Evolutionary conservation across 495 filamentous ascomycete genomes (phyloP).

Genomic region (Beverwykella pulmonaria): DNA sequence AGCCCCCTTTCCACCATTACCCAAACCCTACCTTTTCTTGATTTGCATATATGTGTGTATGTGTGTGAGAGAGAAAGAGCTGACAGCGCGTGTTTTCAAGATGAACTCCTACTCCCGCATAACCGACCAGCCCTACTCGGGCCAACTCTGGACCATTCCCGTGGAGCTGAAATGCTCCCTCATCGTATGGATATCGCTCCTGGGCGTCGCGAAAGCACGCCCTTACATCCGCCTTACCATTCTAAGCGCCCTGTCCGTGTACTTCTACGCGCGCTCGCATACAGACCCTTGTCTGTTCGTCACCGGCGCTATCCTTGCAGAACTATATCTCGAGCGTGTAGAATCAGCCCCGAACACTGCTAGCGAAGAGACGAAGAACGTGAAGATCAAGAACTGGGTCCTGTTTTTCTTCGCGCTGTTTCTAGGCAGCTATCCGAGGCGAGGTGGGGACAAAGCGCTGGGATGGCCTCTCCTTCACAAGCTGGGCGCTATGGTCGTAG

Average conservation of each 20-base stretch:
- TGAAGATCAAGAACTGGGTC: neutral
- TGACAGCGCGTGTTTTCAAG: neutral
- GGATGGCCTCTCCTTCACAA: neutral
- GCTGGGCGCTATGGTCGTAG: neutral
- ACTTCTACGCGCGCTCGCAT: neutral
- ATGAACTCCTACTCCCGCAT: neutral
- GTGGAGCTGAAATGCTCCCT: constrained; percentile 9
- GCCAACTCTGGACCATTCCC: constrained; percentile 8
- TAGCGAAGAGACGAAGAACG: neutral
- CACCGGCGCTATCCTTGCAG: neutral
- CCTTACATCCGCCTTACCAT: neutral
- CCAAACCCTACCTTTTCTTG: too few relatives aligned
- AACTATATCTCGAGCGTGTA: neutral
- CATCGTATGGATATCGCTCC: neutral
- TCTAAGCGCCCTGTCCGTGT: neutral
- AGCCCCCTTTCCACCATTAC: too few relatives aligned
- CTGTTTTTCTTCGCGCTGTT: neutral
- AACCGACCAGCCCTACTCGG: neutral
- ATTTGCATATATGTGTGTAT: too few relatives aligned
- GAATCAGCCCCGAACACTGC: neutral
- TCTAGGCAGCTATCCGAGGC: neutral
- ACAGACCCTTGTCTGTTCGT: neutral
- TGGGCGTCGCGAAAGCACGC: neutral
- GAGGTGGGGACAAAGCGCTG: neutral
- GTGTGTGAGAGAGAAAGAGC: too few relatives aligned